Evolutionary conservation across 768 basidiomycete species (phyloP), one percentile per base, ranked within the genome.

Genomic region (Dictyophora rubrovolvata): DNA sequence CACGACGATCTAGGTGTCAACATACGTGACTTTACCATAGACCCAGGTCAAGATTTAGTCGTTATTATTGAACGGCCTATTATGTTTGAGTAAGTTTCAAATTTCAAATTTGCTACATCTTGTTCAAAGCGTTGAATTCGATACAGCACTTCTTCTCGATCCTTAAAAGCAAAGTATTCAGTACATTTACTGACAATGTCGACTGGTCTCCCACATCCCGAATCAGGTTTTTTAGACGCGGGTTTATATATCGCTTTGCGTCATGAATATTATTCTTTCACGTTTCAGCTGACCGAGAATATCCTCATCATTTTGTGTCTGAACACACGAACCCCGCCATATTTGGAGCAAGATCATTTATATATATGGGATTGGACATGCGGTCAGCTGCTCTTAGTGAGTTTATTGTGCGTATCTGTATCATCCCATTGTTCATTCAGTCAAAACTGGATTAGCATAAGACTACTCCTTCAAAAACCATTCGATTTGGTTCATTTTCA

Each of bases 361-460:
- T 69, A 77, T 22, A 70, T 84, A 20, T 87, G 83, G 84, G 77
- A 87, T 56, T 87, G 85, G 86, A 80, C 78, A 65, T 81, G 77
- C 5, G 82, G 82, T 6, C 63, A 68, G 9, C 66, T 72, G 5
- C 66, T 81, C 63, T 60, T 78, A 61, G 85, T 87, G 63, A 72
- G 79, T 72, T 21, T n/a, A 11, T n/a, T 47, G 10, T 48, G 23
- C 33, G 18, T 18, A 1, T 47, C 9, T 36, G 17, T 60, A 33
- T 16, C n/a, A 18, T 10, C 20, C 10, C 17, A 21, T 35, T 8
- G 16, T 17, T 37, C 6, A 8, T 11, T 65, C 56, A 5, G 60
- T 63, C 48, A 61, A 62, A 28, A 28, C 2, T 28, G 28, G 28
- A 7, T 28, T 14, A 60, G 61, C 49, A 35, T 14, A 52, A 20